Evolutionary conservation across 768 basidiomycete species (phyloP), one percentile per base, ranked within the genome.

Genomic region (Hericium coralloides): DNA sequence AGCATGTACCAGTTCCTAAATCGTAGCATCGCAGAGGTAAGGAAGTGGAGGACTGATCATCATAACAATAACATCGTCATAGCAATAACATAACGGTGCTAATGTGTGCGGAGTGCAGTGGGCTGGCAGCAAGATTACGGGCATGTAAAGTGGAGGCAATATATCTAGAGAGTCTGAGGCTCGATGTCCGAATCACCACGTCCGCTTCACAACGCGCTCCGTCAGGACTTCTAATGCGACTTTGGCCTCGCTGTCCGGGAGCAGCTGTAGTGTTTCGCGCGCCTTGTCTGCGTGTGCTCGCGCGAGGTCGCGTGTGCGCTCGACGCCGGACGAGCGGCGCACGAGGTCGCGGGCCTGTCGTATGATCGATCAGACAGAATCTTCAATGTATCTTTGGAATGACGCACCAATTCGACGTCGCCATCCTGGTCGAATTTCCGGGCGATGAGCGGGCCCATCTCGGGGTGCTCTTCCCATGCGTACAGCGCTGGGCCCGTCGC

Each of bases 401-500:
- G 12, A 63, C 84, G 65, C 70, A 92, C 92, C 61, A 76, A 70
- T 59, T 94, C 86, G 48, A 89, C 83, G 65, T 98, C 95, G 22
- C 92, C 93, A 31, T 81, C 77, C 12, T 77, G 70, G 22, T 79
- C 72, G 70, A 95, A 93, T 71, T 87, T 84, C 43, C 95, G 83
- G 49, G 77, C 76, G 58, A 98, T 91, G 58, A 97, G 72, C 2
- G 84, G 81, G 23, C 83, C 81, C 66, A 98, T 70, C 61, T 84
- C 81, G 3, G 88, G 81, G 67, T 89, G 78, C 66, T 93, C 84
- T 68, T 94, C 90, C 69, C 86, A 87, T 18, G 95, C 93, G 66
- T 87, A 95, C 38, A 97, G 70, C 1, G 84, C 82, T 0, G 94
- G 94, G 2, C 85, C 94, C 0, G 90, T 92, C 4, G 97, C 90